These are phyloP conservation scores for Aureobasidium melanogenum DNA, from an alignment of 2,329 filamentous ascomycete species.

Conservation along the genomic window DNA sequence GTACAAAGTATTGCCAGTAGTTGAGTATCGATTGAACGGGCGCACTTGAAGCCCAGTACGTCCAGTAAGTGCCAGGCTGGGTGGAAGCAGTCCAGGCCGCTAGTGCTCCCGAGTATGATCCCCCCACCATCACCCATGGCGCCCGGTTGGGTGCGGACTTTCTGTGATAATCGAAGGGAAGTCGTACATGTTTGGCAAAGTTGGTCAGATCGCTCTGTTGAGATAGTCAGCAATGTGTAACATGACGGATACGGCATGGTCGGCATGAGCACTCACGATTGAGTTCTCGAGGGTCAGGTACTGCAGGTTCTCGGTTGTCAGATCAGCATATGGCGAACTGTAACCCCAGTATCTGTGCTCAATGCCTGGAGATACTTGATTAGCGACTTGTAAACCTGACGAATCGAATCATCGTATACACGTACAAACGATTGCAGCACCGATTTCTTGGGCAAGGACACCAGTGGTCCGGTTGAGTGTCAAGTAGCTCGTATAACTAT, in stretches of 20 bases:
- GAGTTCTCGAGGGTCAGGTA: slow-evolving; percentile 47
- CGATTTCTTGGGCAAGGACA: slow-evolving; percentile 42
- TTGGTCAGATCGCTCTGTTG: slow-evolving; percentile 40
- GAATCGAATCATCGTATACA: not conserved
- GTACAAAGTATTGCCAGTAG: slow-evolving; percentile 51
- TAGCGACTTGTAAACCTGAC: not conserved
- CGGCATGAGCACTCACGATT: slow-evolving; percentile 22
- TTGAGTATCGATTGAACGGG: slow-evolving; percentile 46
- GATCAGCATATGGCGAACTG: slow-evolving; percentile 43
- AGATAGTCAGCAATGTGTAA: not conserved
- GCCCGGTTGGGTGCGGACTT: slow-evolving; percentile 43
- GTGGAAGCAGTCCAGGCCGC: slow-evolving; percentile 45
- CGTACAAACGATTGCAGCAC: slow-evolving; percentile 43
- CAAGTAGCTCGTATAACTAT: slow-evolving; percentile 34
- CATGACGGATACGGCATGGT: no score
- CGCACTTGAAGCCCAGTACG: slow-evolving; percentile 49
- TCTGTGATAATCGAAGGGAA: slow-evolving; percentile 44
- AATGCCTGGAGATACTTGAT: slow-evolving; percentile 20
- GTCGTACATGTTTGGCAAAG: slow-evolving; percentile 44
- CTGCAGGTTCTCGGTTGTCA: slow-evolving; percentile 46
- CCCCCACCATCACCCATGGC: slow-evolving; percentile 50
- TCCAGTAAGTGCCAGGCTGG: slow-evolving; percentile 50
- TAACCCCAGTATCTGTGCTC: slow-evolving; percentile 54
- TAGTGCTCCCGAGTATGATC: slow-evolving; percentile 49
- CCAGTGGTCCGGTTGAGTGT: slow-evolving; percentile 43